Evolutionary conservation across 1,139 yeast genomes (phyloP).

Genomic region (Yamadazyma kanchanaburiensis): DNA sequence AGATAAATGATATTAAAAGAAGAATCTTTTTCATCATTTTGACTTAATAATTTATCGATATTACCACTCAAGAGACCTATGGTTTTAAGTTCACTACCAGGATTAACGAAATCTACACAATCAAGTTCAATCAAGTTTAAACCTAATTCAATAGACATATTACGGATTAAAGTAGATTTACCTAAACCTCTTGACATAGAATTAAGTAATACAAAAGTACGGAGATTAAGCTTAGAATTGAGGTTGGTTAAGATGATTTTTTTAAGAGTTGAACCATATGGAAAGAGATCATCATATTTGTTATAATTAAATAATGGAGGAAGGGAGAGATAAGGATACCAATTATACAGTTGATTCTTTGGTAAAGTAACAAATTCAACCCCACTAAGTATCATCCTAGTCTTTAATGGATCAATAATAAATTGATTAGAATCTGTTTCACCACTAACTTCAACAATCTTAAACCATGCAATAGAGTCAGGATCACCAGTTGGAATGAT

Average conservation of each 20-base stretch:
- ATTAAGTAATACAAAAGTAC: conserved; percentile 62
- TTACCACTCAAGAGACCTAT: conserved; percentile 76
- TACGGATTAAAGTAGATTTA: conserved; percentile 60
- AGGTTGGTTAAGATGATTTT: conserved; percentile 48
- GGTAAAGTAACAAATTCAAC: conserved; percentile 41
- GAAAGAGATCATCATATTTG: conserved; percentile 26
- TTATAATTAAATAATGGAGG: conserved; percentile 39
- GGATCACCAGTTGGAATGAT: conserved; percentile 60
- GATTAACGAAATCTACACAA: conserved; percentile 57
- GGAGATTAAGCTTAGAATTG: conserved; percentile 37
- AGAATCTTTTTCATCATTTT: conserved; percentile 14
- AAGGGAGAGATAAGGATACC: conserved; percentile 47
- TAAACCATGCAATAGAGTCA: conserved; percentile 85
- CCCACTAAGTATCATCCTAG: conserved; percentile 70
- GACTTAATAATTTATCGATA: conserved; percentile 51
- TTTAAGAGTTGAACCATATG: conserved; percentile 50
- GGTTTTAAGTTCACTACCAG: conserved; percentile 76
- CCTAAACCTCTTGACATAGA: conserved; percentile 81
- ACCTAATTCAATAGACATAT: conserved; percentile 59
- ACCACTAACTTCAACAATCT: conserved; percentile 44
- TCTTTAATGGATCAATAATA: conserved; percentile 59
- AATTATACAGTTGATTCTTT: conserved; percentile 30
- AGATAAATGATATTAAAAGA: conserved; percentile 51
- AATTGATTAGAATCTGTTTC: conserved; percentile 34
- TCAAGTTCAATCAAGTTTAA: conserved; percentile 69